Base-by-base conservation (phyloP, 495 filamentous ascomycete genomes). In the Podospora anserina region DNA sequence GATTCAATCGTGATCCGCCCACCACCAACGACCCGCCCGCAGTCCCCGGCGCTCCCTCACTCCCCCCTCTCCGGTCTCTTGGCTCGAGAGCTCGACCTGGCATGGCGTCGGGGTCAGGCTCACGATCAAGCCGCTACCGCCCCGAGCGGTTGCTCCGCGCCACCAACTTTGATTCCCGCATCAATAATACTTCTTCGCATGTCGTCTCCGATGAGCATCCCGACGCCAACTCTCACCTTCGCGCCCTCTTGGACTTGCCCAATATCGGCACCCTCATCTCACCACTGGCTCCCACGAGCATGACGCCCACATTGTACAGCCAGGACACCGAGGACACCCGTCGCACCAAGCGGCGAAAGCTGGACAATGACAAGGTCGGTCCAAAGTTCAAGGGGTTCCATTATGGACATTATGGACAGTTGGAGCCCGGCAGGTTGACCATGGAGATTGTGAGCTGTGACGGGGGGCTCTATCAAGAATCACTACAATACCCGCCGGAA, bases 391-490 rank as follows among this genome's bases (percentile, higher is more conserved):
- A 82, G 61, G 85, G 84, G 4, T 89, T 94, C 64, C 87, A 84
- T 65, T 96, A 96, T 69, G 93, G 92, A 2, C 87, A 88, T 70
- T 91, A 88, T 74, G 93, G 93, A 19, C 93, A 96, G 74, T 89
- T 94, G 5, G 90, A 93, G 44, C 85, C 92, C 0, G 92, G 92
- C 15, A 82, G 85, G 68, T 78, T 97, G 67, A 88, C 85, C 67
- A 93, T 97, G 92, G 90, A 95, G 74, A 86, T 97, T 64, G 86
- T 88, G 19, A 92, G 87, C 82, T 98, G 93, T 73, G 94, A 97
- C 79, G 94, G 94, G 61, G 94, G 93, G 1, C 85, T 88, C 23
- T 94, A 89, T 75, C 75, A 82, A 27, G 85, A 88, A 58, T 85
- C 87, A 65, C 78, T 79, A 2, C 82, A 82, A 66, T 93, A 92